Evolutionary conservation across 208 protist genomes (phyloP).

Genomic region (Trypanosoma boissoni): DNA sequence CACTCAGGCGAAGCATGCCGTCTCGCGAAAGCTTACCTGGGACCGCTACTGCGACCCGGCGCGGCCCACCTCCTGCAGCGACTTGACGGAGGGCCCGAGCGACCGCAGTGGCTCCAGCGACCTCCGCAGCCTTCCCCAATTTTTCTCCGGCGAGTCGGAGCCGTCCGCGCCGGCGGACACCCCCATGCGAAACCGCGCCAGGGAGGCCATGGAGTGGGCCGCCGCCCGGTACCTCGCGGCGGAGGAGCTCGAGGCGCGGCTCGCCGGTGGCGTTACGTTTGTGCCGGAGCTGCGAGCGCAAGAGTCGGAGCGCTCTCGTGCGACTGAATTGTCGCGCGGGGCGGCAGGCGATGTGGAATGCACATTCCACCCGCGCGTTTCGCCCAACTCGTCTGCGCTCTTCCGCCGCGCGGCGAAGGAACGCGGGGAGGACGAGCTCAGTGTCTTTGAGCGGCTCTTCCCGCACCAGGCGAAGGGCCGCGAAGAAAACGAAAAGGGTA

Average conservation of each 20-base stretch:
- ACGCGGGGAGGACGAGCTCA: neutral
- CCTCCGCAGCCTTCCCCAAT: slow-evolving; percentile 16
- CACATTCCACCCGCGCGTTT: slow-evolving; percentile 71
- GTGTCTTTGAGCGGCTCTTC: slow-evolving; percentile 76
- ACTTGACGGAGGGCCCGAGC: slow-evolving; percentile 1
- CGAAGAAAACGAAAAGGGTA: slow-evolving; percentile 28
- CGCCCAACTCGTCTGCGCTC: slow-evolving; percentile 52
- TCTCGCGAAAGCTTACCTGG: neutral
- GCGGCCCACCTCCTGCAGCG: neutral
- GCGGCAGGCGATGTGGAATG: slow-evolving; percentile 61
- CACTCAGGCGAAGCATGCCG: neutral
- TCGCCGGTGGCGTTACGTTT: no score
- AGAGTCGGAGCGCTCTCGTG: no score
- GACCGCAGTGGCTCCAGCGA: slow-evolving; percentile 9
- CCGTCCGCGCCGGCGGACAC: neutral
- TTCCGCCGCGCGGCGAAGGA: slow-evolving; percentile 5
- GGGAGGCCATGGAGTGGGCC: slow-evolving; percentile 44
- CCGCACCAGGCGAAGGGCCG: slow-evolving; percentile 37
- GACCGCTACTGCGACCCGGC: neutral
- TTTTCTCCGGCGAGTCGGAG: slow-evolving; percentile 17
- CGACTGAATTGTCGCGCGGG: no score
- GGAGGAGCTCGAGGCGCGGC: no score
- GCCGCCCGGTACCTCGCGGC: no score
- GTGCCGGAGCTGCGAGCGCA: no score
- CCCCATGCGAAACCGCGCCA: slow-evolving; percentile 10